A percentile compares a stretch with the other conserved stretches of the same genome.
These are phyloP conservation scores for Talaromyces albobiverticillius DNA, from an alignment of 2,329 filamentous ascomycete genomes.

Conservation along the genomic window DNA sequence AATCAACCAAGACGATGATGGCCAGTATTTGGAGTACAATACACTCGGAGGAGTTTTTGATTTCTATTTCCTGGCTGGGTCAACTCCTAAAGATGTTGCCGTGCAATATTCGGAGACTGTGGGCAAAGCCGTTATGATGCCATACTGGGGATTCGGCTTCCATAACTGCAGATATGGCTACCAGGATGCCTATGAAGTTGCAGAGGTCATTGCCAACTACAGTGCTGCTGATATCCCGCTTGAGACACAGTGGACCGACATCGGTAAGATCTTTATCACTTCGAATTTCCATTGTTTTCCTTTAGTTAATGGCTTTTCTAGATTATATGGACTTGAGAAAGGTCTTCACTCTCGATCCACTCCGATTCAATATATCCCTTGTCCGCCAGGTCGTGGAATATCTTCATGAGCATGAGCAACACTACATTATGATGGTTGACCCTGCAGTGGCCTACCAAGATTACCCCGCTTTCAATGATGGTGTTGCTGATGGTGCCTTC, in stretches of 20 bases:
- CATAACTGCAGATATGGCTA: conserved; percentile 67
- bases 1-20: conserved; percentile 60
- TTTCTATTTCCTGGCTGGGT: conserved; percentile 64
- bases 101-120: conserved; percentile 59
- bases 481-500: conserved; percentile 57
- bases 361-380: conserved; percentile 37
- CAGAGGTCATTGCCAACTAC: conserved; percentile 44
- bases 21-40: conserved; percentile 77
- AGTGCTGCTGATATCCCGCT: conserved; percentile 40
- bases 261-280: conserved; percentile 20
- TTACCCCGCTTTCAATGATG: conserved; percentile 55
- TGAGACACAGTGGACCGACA: conserved; percentile 47
- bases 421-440: conserved; percentile 77
- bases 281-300: not conserved
- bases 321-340: conserved; percentile 38
- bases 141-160: conserved; percentile 62
- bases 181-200: conserved; percentile 45
- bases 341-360: conserved; percentile 39
- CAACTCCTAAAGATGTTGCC: conserved; percentile 56
- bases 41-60: conserved; percentile 74
- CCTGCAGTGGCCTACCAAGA: conserved; percentile 38
- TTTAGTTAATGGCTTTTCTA: not conserved
- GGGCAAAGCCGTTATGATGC: conserved; percentile 59
- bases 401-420: conserved; percentile 64
- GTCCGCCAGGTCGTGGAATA: conserved; percentile 65